phyloP scores from a whole-genome alignment of 2,329 filamentous ascomycete genomes.

The Juglanconis sp. region DNA sequence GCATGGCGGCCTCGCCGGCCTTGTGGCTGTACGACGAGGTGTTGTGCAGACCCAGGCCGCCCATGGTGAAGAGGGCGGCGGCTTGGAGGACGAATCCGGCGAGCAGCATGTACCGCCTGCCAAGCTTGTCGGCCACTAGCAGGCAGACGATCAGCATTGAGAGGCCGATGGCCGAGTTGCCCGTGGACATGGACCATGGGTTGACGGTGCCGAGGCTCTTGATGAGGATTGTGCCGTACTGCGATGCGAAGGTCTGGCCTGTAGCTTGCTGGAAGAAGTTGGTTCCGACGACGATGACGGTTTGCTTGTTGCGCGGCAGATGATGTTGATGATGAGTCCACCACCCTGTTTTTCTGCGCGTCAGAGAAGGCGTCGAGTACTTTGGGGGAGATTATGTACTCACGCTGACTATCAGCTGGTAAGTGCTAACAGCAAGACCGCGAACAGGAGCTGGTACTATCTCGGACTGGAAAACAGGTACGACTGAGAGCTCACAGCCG shows the following conservation, averaged over 20 bases:
- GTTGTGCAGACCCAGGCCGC: constrained; percentile 29
- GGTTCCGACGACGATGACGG: constrained; percentile 23
- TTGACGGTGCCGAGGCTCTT: constrained; percentile 27
- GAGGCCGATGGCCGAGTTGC: constrained; percentile 4
- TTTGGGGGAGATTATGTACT: constrained; percentile 6
- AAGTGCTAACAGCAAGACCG: constrained; percentile 33
- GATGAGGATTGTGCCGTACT: constrained; percentile 30
- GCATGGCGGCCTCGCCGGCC: constrained; percentile 30
- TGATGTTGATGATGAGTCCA: constrained; percentile 22
- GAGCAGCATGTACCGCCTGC: constrained; percentile 22
- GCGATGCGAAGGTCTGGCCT: constrained; percentile 27
- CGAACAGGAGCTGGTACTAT: constrained; percentile 28
- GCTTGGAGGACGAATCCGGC: constrained; percentile 28
- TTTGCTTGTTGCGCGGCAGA: constrained; percentile 29
- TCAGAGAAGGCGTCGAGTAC: background rate
- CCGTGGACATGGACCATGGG: constrained; percentile 25
- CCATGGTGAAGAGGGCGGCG: constrained; percentile 32
- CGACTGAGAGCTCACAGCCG: constrained; percentile 37
- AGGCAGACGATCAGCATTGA: constrained; percentile 1
- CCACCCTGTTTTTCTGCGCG: constrained; percentile 1
- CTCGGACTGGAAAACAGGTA: constrained; percentile 35
- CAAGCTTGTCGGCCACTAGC: constrained; percentile 7
- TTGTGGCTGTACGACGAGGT: constrained; percentile 20
- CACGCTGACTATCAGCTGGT: constrained; percentile 30
- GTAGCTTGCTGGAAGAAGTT: constrained; percentile 32